Evolutionary conservation across 1,284 basidiomycete genomes (phyloP).

Genomic region (Coniferiporia weirii): DNA sequence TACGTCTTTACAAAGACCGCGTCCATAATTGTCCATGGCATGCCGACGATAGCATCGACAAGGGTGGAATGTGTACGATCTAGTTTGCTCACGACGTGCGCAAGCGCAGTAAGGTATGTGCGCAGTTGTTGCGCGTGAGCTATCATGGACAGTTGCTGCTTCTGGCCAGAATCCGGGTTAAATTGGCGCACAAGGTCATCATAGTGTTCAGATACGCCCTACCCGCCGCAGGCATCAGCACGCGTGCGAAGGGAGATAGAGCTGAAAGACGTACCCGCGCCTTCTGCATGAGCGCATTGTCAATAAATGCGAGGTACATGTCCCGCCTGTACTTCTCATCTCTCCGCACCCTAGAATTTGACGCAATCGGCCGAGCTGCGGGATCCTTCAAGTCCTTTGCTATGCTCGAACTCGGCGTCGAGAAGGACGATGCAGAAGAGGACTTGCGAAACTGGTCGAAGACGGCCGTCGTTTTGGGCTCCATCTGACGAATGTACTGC

Average conservation of each 20-base stretch:
- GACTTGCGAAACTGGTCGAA: constrained; percentile 33
- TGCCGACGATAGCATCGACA: constrained; percentile 80
- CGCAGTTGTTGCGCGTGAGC: constrained; percentile 44
- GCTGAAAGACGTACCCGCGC: constrained; percentile 44
- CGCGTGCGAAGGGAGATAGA: constrained; percentile 1
- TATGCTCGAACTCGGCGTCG: background rate
- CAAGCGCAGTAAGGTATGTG: constrained; percentile 68
- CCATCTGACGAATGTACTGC: constrained; percentile 41
- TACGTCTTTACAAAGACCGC: constrained; percentile 80
- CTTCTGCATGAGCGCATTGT: constrained; percentile 77
- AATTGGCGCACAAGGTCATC: constrained; percentile 72
- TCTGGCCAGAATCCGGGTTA: constrained; percentile 41
- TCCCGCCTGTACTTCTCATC: constrained; percentile 71
- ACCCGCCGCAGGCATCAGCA: constrained; percentile 17
- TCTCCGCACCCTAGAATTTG: constrained; percentile 71
- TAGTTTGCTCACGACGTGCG: constrained; percentile 76
- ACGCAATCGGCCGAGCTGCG: constrained; percentile 57
- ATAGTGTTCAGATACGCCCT: constrained; percentile 65
- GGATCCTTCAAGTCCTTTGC: constrained; percentile 1
- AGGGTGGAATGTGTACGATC: constrained; percentile 79
- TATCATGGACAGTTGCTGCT: constrained; percentile 34
- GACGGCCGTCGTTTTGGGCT: constrained; percentile 35
- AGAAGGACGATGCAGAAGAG: background rate
- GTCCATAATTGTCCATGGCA: constrained; percentile 92
- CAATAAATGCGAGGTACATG: constrained; percentile 82